Conservation (phyloP, 2,329 filamentous ascomycete genomes). For the Plectosphaerella plurivora region DNA sequence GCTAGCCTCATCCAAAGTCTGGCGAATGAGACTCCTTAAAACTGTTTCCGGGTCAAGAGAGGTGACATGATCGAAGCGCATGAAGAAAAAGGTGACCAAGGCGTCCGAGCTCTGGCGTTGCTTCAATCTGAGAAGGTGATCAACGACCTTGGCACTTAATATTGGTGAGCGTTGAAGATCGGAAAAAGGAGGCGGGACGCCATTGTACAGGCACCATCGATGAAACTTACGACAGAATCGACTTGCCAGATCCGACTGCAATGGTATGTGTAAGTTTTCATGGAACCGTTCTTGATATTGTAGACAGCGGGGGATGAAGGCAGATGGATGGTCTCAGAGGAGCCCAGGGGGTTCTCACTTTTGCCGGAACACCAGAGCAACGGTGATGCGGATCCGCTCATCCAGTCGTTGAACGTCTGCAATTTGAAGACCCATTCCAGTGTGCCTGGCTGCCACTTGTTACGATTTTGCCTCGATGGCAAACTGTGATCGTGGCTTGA, state of each 20-base stretch:
- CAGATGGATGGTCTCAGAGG: too few relatives aligned
- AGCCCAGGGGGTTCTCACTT: too few relatives aligned
- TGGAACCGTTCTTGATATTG: too few relatives aligned
- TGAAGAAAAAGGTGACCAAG: not conserved
- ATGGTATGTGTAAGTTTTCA: not conserved
- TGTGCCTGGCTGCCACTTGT: not conserved
- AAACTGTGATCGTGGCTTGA: not conserved
- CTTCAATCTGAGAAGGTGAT: not conserved
- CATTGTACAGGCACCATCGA: conserved; percentile 10
- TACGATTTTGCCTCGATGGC: not conserved
- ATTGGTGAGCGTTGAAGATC: too few relatives aligned
- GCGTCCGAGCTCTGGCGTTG: not conserved
- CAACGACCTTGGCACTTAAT: not conserved
- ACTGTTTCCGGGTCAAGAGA: not conserved
- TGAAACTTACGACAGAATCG: conserved; percentile 12
- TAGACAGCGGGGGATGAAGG: too few relatives aligned
- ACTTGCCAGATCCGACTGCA: conserved; percentile 23
- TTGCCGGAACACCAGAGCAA: conserved; percentile 25
- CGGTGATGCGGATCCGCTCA: not conserved
- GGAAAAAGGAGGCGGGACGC: not conserved
- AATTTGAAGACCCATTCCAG: conserved; percentile 8
- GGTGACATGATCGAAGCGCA: not conserved
- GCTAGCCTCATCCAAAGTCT: not conserved
- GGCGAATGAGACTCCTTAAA: not conserved
- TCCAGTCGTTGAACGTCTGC: conserved; percentile 18